A percentile compares a stretch with the other conserved stretches of the same genome.
phyloP scores from a whole-genome alignment of 1,284 basidiomycete species.

The Cutaneotrichosporon spelunceum region DNA sequence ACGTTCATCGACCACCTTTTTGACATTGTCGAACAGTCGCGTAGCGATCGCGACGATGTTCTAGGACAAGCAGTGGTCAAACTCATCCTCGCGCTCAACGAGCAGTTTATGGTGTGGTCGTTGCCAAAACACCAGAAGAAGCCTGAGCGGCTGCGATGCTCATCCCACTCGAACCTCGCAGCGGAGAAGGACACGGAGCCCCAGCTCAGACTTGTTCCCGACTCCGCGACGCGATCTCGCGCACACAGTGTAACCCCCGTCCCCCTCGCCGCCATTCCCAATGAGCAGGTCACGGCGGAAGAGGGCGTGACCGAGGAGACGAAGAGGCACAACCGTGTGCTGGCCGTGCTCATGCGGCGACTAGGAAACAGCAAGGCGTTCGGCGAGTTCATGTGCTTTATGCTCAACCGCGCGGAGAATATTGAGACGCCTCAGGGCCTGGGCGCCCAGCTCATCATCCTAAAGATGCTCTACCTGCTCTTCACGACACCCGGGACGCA shows the following conservation, averaged over 20 bases:
- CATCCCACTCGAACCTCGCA: background rate
- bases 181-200: background rate
- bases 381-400: conserved; percentile 97
- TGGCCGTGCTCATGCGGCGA: conserved; percentile 77
- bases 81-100: conserved; percentile 88
- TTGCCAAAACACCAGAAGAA: conserved; percentile 39
- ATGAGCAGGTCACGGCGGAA: background rate
- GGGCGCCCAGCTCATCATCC: conserved; percentile 89
- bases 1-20: conserved; percentile 85
- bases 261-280: background rate
- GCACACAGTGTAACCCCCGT: conserved; percentile 12
- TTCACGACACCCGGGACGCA: conserved; percentile 91
- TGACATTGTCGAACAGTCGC: conserved; percentile 88
- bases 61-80: conserved; percentile 94
- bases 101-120: conserved; percentile 91
- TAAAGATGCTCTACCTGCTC: conserved; percentile 91
- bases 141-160: conserved; percentile 1
- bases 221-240: background rate
- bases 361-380: conserved; percentile 86
- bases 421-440: conserved; percentile 72
- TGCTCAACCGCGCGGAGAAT: conserved; percentile 88
- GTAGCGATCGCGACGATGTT: conserved; percentile 80
- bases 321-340: conserved; percentile 65
- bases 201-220: background rate
- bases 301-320: conserved; percentile 40